Evolutionary conservation across 2,329 filamentous ascomycete genomes (phyloP), one percentile per base, ranked within the genome.

Genomic region (Chrysosporium queenslandicum): DNA sequence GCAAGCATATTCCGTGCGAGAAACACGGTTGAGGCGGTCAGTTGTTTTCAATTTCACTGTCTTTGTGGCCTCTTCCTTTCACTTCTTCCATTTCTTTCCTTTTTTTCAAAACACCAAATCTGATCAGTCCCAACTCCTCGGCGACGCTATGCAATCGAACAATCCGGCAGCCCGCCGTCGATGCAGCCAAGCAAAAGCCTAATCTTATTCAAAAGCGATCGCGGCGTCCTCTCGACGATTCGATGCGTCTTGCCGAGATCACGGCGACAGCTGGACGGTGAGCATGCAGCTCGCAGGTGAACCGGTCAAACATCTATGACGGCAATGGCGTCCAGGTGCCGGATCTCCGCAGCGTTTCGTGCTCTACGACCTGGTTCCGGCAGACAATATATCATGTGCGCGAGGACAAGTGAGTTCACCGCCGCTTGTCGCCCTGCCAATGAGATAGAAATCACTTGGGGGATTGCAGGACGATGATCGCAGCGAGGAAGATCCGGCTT

Each of bases 151-250:
- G n/a, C n/a, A n/a, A n/a, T n/a, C n/a, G n/a, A n/a, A n/a, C n/a
- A n/a, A n/a, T n/a, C n/a, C n/a, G n/a, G n/a, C 75, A 81, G 69
- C 68, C 74, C 18, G 80, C 85, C 37, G 71, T 84, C 55, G 73
- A 77, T 45, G 77, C 77, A 6, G 77, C 79, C 23, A 66, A 68
- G 39, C 12, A n/a, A 34, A 46, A 46, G 42, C 29, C 42, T 20
- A 32, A 46, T 46, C 72, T 82, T 18, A 85, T n/a, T n/a, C n/a
- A n/a, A n/a, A n/a, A n/a, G n/a, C n/a, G n/a, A n/a, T n/a, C n/a
- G 79, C 59, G 81, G 80, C 5, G n/a, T 83, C 83, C 71, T 81
- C 78, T 4, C 76, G 80, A 27, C 78, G 80, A 52, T 86, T 86
- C 70, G 83, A 86, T 59, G 69, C 74, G 41, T 82, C 78, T 37